These are phyloP conservation scores for Pleurozium schreberi DNA, from an alignment of 225 moss, liverwort and hornwort genomes.

Conservation along the genomic window DNA sequence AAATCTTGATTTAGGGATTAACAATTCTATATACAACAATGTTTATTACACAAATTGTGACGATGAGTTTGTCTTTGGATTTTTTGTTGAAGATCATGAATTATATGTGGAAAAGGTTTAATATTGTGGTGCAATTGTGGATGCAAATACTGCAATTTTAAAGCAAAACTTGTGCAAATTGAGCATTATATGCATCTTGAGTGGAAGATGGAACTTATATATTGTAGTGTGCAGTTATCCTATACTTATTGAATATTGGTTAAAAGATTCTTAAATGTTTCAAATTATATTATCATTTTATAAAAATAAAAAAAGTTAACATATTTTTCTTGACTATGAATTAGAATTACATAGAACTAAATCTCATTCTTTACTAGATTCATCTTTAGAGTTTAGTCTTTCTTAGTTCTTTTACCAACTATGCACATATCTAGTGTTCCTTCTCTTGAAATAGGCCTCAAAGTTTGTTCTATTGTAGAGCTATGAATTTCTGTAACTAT, in stretches of 20 bases:
- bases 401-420: not conserved
- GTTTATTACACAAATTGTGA: too few species aligned
- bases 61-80: too few species aligned
- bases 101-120: too few species aligned
- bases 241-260: not conserved
- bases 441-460: not conserved
- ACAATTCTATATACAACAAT: too few species aligned
- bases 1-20: too few species aligned
- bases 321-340: not conserved
- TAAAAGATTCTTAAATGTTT: not conserved
- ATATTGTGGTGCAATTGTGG: too few species aligned
- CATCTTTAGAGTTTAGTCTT: not conserved
- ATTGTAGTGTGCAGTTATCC: not conserved
- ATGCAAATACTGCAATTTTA: too few species aligned
- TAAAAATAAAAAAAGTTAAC: not conserved
- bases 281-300: not conserved
- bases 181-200: fast-evolving
- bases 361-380: not conserved
- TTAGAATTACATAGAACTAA: not conserved
- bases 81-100: too few species aligned
- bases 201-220: not conserved
- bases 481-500: fast-evolving
- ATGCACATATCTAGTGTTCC: not conserved
- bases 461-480: not conserved
- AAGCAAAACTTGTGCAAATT: not conserved